These are phyloP conservation scores for Borovskyia barvae DNA, from an alignment of 208 protist species.

Conservation along the genomic window DNA sequence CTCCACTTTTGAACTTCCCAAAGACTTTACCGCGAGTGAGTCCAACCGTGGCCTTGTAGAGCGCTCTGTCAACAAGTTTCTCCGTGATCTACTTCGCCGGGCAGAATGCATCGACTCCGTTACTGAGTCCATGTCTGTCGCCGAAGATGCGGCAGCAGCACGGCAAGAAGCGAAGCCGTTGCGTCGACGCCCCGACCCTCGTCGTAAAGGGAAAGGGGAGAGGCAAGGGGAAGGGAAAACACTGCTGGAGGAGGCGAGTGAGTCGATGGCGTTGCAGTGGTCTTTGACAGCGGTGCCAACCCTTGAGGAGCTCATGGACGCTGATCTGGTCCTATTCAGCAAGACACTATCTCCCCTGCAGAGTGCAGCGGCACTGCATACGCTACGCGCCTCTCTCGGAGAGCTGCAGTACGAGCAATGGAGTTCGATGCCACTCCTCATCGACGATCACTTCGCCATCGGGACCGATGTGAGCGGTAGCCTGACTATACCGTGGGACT, in stretches of 20 bases:
- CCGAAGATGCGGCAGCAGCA: conserved; percentile 69
- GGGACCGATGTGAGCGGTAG: conserved; percentile 70
- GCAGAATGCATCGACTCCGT: conserved; percentile 84
- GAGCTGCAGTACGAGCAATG: conserved; percentile 87
- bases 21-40: conserved; percentile 72
- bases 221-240: conserved; percentile 24
- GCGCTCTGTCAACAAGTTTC: conserved; percentile 86
- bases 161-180: conserved; percentile 77
- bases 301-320: conserved; percentile 90
- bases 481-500: conserved; percentile 88
- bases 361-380: conserved; percentile 82
- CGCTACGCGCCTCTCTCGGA: conserved; percentile 71
- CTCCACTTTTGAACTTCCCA: conserved; percentile 82
- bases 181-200: conserved; percentile 37
- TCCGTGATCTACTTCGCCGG: conserved; percentile 82
- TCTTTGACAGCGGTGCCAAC: conserved; percentile 71
- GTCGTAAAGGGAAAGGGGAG: conserved; percentile 6
- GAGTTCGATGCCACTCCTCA: conserved; percentile 87
- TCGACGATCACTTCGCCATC: conserved; percentile 75
- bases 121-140: conserved; percentile 70
- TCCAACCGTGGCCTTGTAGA: conserved; percentile 78
- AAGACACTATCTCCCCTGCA: conserved; percentile 80
- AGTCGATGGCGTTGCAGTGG: conserved; percentile 74
- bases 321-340: conserved; percentile 84
- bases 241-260: conserved; percentile 85